Evolutionary conservation across 2,329 filamentous ascomycete genomes (phyloP).

Genomic region (Mollisiaceae sp.): DNA sequence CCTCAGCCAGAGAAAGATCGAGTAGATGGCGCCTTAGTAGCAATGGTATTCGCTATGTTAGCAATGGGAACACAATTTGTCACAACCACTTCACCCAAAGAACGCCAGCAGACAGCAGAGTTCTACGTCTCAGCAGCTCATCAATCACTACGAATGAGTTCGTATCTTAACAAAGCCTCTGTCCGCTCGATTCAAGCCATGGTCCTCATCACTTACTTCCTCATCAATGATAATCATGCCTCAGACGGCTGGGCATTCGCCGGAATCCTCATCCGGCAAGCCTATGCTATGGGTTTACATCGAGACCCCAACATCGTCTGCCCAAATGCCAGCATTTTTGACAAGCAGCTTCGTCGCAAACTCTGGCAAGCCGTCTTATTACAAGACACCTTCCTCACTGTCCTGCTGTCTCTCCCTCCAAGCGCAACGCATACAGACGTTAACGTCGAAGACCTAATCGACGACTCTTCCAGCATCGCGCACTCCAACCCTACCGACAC

Average conservation of each 20-base stretch:
- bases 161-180: constrained; percentile 77
- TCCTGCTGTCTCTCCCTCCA: constrained; percentile 77
- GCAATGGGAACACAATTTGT: constrained; percentile 82
- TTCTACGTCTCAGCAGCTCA: constrained; percentile 83
- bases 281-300: constrained; percentile 82
- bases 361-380: constrained; percentile 82
- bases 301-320: constrained; percentile 77
- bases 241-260: constrained; percentile 85
- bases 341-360: constrained; percentile 80
- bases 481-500: constrained; percentile 68
- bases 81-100: constrained; percentile 57
- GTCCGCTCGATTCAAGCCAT: constrained; percentile 78
- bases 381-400: constrained; percentile 82
- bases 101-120: constrained; percentile 77
- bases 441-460: constrained; percentile 72
- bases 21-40: constrained; percentile 71
- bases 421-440: constrained; percentile 82
- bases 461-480: constrained; percentile 63
- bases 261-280: constrained; percentile 76
- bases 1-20: constrained; percentile 59
- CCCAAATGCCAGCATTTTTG: constrained; percentile 68
- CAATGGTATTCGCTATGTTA: constrained; percentile 77
- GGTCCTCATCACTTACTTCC: constrained; percentile 81
- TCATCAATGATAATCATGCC: constrained; percentile 86
- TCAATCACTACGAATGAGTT: constrained; percentile 75